Evolutionary conservation across 805 yeast species (phyloP), one percentile per base, ranked within the genome.

Genomic region (Scheffersomyces stipitis): DNA sequence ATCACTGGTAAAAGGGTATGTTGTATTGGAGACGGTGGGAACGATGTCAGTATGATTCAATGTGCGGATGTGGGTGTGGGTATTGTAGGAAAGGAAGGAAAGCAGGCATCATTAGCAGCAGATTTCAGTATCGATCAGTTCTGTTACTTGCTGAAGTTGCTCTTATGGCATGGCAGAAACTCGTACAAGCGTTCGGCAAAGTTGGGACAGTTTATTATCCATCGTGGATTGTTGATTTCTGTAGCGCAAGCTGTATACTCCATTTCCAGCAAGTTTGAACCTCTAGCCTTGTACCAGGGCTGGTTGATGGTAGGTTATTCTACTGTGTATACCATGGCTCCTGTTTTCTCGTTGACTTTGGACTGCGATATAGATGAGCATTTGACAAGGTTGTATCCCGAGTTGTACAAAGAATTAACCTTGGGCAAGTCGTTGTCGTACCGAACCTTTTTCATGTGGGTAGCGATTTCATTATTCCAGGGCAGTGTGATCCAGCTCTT

Each of bases 61-160:
- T 84, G 95, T 48, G 99, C 99, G 0, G 96, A 95, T 66, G 96
- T 93, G 7, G 99, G 99, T 41, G 96, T 93, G 18, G 99, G 99
- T 38, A 93, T 93, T 48, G 99, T 93, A 15, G 99, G 99, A 26
- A 93, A 93, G 60, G 99, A 93, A 60, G 99, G 99, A 24, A 84
- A 83, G 45, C 99, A 93, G 60, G 99, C 99, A 0, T 88, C 96
- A 0, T 69, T 93, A 35, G 96, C 98, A 4, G 98, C 99, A 1
- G 99, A 93, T 61, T 93, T 91, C 63, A 87, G 96, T 13, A 81
- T 93, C 34, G 83, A 88, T 22, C 96, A 90, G 63, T 93, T 93
- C 59, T 86, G 91, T 52, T 88, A 86, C 56, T 64, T 93, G 43
- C 85, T 95, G 28, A 87, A 88, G 50, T 71, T 93, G 35, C 63